Evolutionary conservation across 306 rosid genomes (phyloP).

Genomic region (Hippophae tibetana): DNA sequence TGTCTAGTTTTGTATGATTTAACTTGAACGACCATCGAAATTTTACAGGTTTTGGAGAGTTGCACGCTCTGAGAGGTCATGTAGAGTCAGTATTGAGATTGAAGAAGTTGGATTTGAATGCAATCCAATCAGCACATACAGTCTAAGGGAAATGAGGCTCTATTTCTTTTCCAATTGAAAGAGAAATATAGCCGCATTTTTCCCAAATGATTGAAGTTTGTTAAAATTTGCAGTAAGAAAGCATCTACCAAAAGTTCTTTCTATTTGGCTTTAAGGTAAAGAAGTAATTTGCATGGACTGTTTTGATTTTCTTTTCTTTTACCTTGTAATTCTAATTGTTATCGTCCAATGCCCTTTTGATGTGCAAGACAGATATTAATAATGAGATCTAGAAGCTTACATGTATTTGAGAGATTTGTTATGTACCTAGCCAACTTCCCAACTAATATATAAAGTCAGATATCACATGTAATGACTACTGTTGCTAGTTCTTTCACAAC

Average conservation of each 20-base stretch:
- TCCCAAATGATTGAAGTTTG: slow-evolving; percentile 8
- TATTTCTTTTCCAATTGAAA: slow-evolving; percentile 1
- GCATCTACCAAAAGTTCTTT: slow-evolving; percentile 12
- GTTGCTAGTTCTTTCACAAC: no score
- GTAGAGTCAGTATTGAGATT: slow-evolving; percentile 65
- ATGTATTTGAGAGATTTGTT: slow-evolving; percentile 7
- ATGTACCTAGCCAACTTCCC: slow-evolving; percentile 4
- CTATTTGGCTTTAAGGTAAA: slow-evolving; percentile 5
- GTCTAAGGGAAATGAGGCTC: slow-evolving; percentile 28
- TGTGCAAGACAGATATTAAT: neutral
- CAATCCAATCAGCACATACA: slow-evolving; percentile 52
- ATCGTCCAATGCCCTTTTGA: slow-evolving; percentile 3
- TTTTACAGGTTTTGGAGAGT: slow-evolving; percentile 59
- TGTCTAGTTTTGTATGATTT: no score
- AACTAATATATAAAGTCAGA: slow-evolving; percentile 3
- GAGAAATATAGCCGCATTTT: slow-evolving; percentile 21
- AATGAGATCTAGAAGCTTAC: slow-evolving; percentile 13
- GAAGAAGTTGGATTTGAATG: slow-evolving; percentile 40
- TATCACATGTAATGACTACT: neutral
- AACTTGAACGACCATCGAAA: neutral
- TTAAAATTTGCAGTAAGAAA: slow-evolving; percentile 9
- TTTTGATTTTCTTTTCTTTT: slow-evolving; percentile 11
- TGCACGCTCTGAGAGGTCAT: slow-evolving; percentile 67
- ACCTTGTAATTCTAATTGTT: slow-evolving; percentile 10
- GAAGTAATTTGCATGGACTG: neutral